Conservation (phyloP, 1,284 basidiomycete species). For the Phaffia rhodozyma region DNA sequence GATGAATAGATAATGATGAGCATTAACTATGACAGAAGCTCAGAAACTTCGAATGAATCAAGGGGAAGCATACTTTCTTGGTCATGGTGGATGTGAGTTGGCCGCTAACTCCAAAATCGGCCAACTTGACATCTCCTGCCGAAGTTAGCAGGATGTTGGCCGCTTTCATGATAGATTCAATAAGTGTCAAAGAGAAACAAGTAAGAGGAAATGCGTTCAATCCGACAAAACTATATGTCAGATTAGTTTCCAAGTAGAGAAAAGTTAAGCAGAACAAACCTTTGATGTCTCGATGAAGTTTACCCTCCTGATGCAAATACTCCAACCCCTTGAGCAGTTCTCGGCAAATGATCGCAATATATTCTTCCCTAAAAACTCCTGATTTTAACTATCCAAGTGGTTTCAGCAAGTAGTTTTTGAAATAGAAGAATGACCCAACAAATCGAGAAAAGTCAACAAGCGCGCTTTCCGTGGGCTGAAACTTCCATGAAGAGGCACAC, state of each 20-base stretch:
- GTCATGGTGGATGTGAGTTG: slow-evolving; percentile 90
- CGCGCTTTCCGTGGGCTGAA: background rate
- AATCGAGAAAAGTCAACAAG: background rate
- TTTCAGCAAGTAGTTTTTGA: too few relatives aligned
- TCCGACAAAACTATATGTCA: background rate
- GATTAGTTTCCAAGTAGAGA: background rate
- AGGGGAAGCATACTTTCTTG: slow-evolving; percentile 51
- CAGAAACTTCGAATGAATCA: background rate
- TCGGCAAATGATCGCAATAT: slow-evolving; percentile 91
- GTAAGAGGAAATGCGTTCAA: background rate
- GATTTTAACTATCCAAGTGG: slow-evolving; percentile 71
- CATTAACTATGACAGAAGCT: background rate
- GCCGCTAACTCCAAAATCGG: slow-evolving; percentile 98
- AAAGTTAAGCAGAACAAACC: slow-evolving; percentile 41
- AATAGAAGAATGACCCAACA: background rate
- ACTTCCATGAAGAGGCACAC: slow-evolving; percentile 18
- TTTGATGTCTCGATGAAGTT: slow-evolving; percentile 97
- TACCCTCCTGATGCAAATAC: slow-evolving; percentile 90
- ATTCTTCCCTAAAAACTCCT: slow-evolving; percentile 91
- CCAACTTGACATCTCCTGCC: slow-evolving; percentile 88
- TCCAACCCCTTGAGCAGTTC: slow-evolving; percentile 82
- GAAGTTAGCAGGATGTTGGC: slow-evolving; percentile 91
- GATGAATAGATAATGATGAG: background rate
- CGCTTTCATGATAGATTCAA: slow-evolving; percentile 40
- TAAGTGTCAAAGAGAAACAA: background rate